These are phyloP conservation scores for Saturnispora bothae DNA, from an alignment of 805 yeast genomes.

Conservation along the genomic window DNA sequence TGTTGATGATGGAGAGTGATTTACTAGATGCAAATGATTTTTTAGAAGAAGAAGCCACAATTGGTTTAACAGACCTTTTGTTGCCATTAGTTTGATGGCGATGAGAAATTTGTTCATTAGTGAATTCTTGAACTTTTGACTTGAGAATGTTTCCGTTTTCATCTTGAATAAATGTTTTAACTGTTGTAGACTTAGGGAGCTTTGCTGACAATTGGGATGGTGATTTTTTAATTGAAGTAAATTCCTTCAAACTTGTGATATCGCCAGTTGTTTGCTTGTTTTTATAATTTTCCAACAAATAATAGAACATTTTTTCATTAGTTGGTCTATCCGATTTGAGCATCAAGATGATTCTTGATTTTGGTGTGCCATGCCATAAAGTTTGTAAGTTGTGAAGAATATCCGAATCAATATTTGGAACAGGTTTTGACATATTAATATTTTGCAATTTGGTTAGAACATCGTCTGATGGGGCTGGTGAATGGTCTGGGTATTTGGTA, in stretches of 20 bases:
- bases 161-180: constrained; percentile 26
- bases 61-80: constrained; percentile 16
- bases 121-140: constrained; percentile 15
- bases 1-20: constrained; percentile 12
- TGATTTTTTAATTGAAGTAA: constrained; percentile 5
- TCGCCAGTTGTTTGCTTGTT: background rate
- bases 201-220: background rate
- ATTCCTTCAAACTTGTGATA: background rate
- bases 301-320: constrained; percentile 30
- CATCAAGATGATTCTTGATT: constrained; percentile 24
- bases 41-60: constrained; percentile 38
- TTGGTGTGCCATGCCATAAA: constrained; percentile 44
- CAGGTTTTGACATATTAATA: constrained; percentile 19
- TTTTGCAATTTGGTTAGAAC: constrained; percentile 9
- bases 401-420: constrained; percentile 33
- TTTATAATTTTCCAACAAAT: constrained; percentile 24
- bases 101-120: no score
- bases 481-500: constrained; percentile 38
- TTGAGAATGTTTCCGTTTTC: constrained; percentile 24
- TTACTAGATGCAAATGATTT: constrained; percentile 31
- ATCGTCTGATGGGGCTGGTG: constrained; percentile 13
- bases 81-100: no score
- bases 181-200: constrained; percentile 23
- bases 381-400: constrained; percentile 45
- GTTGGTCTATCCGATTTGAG: constrained; percentile 19